Conservation (phyloP, 768 basidiomycete species). For the Boletus bicolor region DNA sequence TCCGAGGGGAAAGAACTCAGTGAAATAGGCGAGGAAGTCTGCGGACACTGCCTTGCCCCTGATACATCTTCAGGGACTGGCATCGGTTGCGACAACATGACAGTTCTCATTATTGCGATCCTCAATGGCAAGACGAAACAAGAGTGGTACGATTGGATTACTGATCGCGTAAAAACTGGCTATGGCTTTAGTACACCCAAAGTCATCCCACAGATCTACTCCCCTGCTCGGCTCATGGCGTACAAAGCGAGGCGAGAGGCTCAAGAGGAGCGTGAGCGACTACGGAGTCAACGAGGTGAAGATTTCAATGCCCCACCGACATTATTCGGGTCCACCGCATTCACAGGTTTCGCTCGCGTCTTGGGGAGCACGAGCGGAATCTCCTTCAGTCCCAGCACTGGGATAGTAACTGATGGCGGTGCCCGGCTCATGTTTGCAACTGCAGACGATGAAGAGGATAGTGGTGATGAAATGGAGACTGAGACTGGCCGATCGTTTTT, state of each 20-base stretch:
- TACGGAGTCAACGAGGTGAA: conserved; percentile 36
- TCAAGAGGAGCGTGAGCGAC: conserved; percentile 46
- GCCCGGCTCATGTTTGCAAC: conserved; percentile 56
- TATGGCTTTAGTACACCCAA: conserved; percentile 79
- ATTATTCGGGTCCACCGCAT: conserved; percentile 36
- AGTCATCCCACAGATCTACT: conserved; percentile 72
- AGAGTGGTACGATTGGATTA: conserved; percentile 91
- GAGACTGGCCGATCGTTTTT: conserved; percentile 44
- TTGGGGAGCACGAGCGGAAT: conserved; percentile 60
- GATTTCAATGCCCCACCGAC: conserved; percentile 23
- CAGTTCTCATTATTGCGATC: conserved; percentile 84
- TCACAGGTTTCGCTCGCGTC: conserved; percentile 53
- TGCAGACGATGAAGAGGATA: conserved; percentile 59
- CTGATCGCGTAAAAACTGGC: conserved; percentile 70
- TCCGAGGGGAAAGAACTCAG: conserved; percentile 72
- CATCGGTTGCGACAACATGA: conserved; percentile 99
- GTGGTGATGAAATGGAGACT: conserved; percentile 45
- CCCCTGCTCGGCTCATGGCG: conserved; percentile 57
- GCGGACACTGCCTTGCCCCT: conserved; percentile 91
- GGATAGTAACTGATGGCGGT: conserved; percentile 47
- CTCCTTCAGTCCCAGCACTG: conserved; percentile 56
- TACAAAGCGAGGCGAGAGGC: conserved; percentile 63
- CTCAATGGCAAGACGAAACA: conserved; percentile 84
- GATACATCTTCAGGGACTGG: conserved; percentile 88
- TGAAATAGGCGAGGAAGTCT: conserved; percentile 88